Percentiles rank a stretch among this genome's conserved stretches.
Conservation (phyloP, 2,329 filamentous ascomycete genomes). For the Sporothrix luriei region DNA sequence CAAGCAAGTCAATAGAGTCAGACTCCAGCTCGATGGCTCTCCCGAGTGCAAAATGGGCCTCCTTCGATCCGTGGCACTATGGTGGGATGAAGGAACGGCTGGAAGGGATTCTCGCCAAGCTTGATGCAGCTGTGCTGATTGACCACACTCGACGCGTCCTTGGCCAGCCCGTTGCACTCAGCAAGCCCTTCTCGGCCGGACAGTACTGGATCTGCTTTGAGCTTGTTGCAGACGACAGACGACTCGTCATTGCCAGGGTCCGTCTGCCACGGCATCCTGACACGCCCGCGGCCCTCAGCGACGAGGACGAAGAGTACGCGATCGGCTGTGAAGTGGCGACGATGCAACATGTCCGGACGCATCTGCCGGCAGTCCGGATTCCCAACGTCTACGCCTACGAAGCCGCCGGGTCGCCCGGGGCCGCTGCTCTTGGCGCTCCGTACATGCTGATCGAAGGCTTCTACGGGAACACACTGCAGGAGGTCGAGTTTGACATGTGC, state of each 20-base stretch:
- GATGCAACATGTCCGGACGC: background rate
- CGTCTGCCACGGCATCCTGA: background rate
- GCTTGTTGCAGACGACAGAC: background rate
- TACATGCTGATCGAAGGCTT: conserved; percentile 4
- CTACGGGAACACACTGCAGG: conserved; percentile 1
- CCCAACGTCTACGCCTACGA: background rate
- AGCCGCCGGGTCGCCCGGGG: background rate
- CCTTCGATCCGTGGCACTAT: background rate
- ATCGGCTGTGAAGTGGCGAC: conserved; percentile 2
- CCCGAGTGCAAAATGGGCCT: background rate
- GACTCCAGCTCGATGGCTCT: background rate
- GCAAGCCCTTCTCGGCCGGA: conserved; percentile 41
- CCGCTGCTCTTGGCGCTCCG: background rate
- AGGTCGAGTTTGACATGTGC: conserved; percentile 1
- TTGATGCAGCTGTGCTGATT: background rate
- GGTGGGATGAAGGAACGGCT: background rate
- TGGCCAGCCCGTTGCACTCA: conserved; percentile 30
- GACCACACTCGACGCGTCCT: background rate
- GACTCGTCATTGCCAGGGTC: background rate
- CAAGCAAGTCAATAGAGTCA: too few species aligned
- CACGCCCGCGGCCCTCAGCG: too few species aligned
- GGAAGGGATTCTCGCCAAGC: background rate
- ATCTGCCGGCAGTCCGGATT: background rate
- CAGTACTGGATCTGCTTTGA: conserved; percentile 35
- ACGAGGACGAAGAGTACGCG: background rate